Conservation (phyloP, 257 asterid species). For the Solanum tarapatanum region DNA sequence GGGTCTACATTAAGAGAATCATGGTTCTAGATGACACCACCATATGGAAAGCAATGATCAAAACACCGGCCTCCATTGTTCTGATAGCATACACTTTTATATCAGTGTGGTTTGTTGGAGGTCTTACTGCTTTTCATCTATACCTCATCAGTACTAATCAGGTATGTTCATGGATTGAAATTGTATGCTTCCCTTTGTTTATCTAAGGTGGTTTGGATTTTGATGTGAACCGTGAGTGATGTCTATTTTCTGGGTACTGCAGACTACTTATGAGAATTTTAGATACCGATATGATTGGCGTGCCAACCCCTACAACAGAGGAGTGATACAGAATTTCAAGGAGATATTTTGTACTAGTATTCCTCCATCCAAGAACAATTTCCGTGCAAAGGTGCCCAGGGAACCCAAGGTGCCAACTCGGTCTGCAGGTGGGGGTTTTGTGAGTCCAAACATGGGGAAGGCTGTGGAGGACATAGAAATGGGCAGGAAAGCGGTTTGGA, state of each 20-base stretch:
- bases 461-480: conserved; percentile 69
- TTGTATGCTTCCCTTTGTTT: not conserved
- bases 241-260: conserved; percentile 16
- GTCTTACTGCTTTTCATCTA: conserved; percentile 85
- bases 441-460: conserved; percentile 86
- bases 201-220: not conserved
- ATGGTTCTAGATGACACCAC: conserved; percentile 53
- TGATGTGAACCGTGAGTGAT: not conserved
- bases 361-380: conserved; percentile 74
- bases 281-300: conserved; percentile 86
- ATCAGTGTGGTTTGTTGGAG: conserved; percentile 97
- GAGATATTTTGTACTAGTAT: conserved; percentile 60
- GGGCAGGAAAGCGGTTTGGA: conserved; percentile 95
- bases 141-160: conserved; percentile 90
- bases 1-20: conserved; percentile 79
- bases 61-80: conserved; percentile 88
- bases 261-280: conserved; percentile 95
- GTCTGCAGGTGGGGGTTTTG: conserved; percentile 60
- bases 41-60: conserved; percentile 86
- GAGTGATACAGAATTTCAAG: conserved; percentile 61
- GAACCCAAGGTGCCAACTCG: conserved; percentile 48
- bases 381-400: conserved; percentile 57
- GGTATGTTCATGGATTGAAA: conserved; percentile 21
- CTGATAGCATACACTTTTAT: conserved; percentile 79
- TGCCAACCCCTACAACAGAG: conserved; percentile 87